Percentiles rank a stretch among this genome's conserved stretches.
phyloP scores from a whole-genome alignment of 345 rosid genomes.

The sweet orange (Citrus sinensis) region DNA sequence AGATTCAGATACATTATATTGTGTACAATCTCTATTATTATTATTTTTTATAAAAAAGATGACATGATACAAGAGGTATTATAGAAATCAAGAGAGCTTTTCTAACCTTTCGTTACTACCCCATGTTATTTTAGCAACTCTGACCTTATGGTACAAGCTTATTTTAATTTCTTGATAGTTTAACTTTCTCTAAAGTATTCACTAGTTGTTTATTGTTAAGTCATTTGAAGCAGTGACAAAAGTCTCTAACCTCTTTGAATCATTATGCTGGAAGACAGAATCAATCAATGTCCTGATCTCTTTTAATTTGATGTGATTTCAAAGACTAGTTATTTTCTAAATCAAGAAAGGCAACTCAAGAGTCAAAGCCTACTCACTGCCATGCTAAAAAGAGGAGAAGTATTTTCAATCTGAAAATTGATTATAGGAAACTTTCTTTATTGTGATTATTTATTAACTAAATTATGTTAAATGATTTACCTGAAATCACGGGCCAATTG shows the following conservation, averaged over 20 bases:
- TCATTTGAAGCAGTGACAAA: background rate
- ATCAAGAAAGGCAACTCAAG: background rate
- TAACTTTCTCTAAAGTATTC: background rate
- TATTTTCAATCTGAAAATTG: background rate
- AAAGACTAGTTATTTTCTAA: background rate
- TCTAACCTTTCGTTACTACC: no score
- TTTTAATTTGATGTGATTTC: background rate
- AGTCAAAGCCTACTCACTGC: background rate
- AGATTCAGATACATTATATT: no score
- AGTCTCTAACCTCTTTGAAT: background rate
- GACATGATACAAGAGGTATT: no score
- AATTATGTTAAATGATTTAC: background rate
- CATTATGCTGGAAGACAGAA: background rate
- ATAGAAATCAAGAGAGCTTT: no score
- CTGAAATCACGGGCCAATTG: slow-evolving; percentile 31
- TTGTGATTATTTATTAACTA: background rate
- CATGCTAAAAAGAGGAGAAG: background rate
- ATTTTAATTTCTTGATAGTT: background rate
- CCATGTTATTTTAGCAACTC: background rate
- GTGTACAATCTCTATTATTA: no score
- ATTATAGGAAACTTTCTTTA: background rate
- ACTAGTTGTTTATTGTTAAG: background rate
- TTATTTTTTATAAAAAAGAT: no score
- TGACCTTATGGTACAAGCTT: background rate
- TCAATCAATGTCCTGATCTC: background rate